Evolutionary conservation across 108 stramenopile species (phyloP).

Genomic region (Parietichytrium sp.): DNA sequence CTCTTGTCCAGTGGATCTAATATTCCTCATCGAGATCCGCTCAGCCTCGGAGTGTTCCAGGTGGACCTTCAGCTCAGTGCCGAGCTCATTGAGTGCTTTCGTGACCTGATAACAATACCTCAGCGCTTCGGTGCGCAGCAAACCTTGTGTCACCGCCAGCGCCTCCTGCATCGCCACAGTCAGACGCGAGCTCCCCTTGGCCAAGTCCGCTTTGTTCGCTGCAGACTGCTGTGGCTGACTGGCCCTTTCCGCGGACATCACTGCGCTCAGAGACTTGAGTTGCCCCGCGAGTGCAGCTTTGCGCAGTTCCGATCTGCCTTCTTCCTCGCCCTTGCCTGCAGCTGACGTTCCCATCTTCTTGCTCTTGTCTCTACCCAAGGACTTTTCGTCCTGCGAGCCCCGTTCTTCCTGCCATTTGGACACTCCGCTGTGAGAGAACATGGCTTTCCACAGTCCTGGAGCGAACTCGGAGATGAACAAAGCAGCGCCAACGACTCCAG

Average conservation of each 20-base stretch:
- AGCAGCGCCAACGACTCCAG: background rate
- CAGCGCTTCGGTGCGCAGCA: background rate
- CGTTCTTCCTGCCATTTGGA: background rate
- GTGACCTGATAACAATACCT: background rate
- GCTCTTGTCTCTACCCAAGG: background rate
- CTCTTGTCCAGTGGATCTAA: background rate
- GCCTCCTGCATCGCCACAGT: background rate
- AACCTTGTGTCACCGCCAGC: background rate
- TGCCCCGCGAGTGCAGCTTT: background rate
- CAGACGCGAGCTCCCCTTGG: too few species aligned
- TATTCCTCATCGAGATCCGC: background rate
- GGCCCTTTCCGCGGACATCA: conserved; percentile 7
- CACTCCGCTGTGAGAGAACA: background rate
- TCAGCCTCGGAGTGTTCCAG: background rate
- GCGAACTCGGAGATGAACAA: background rate
- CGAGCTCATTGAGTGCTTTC: background rate
- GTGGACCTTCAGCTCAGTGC: background rate
- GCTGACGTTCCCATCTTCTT: background rate
- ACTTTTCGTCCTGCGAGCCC: background rate
- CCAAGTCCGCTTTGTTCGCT: too few species aligned
- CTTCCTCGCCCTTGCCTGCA: conserved; percentile 22
- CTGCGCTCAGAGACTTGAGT: conserved; percentile 14
- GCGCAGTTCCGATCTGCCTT: too few species aligned
- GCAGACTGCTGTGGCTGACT: background rate
- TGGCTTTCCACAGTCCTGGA: background rate